phyloP scores from a whole-genome alignment of 2,329 filamentous ascomycete species.

The Zymoseptoria ardabiliae region DNA sequence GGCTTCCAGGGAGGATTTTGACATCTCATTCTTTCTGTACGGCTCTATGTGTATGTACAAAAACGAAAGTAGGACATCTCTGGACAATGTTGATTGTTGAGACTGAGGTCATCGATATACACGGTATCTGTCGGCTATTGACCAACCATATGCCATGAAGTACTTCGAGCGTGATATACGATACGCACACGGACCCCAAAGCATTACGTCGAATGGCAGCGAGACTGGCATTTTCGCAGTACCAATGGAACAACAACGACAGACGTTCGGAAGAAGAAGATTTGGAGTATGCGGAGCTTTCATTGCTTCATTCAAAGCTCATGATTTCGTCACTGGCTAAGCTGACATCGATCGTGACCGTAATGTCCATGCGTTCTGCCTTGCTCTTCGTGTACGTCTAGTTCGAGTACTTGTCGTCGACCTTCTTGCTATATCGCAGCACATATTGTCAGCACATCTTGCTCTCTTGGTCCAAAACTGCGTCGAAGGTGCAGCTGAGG shows the following conservation, averaged over 20 bases:
- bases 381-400: not conserved
- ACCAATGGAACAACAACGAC: not conserved
- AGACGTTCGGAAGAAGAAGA: not conserved
- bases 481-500: not conserved
- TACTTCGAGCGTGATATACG: not conserved
- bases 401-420: not conserved
- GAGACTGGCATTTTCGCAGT: no score
- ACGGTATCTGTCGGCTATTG: not conserved
- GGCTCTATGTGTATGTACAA: not conserved
- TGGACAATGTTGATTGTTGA: not conserved
- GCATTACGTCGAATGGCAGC: no score
- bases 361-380: not conserved
- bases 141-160: not conserved
- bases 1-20: slow-evolving; percentile 14
- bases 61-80: not conserved
- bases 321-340: not conserved
- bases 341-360: not conserved
- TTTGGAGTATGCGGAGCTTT: not conserved
- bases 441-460: not conserved
- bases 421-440: not conserved
- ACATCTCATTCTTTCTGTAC: slow-evolving; percentile 6
- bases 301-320: not conserved
- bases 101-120: not conserved
- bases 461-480: not conserved
- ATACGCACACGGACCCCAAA: not conserved